Conservation (phyloP, 768 basidiomycete species). For the Pleurotus ostreatus region DNA sequence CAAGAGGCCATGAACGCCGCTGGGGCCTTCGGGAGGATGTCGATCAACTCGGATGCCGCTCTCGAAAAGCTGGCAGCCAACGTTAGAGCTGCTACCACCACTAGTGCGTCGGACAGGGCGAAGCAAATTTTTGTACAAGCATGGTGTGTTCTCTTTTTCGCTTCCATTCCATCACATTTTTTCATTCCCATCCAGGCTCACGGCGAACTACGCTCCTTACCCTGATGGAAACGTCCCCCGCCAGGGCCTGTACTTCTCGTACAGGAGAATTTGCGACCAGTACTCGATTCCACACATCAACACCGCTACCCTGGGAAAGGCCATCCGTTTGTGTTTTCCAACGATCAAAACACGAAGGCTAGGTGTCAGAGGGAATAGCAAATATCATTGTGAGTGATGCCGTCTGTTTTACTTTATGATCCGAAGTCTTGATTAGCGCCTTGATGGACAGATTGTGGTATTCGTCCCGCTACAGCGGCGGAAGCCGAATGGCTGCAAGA, state of each 20-base stretch:
- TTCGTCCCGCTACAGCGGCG: constrained; percentile 84
- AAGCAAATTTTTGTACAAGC: constrained; percentile 93
- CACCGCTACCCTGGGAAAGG: constrained; percentile 93
- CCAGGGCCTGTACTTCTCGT: constrained; percentile 92
- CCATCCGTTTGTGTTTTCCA: constrained; percentile 89
- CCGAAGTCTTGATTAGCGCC: constrained; percentile 24
- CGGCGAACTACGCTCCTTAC: constrained; percentile 86
- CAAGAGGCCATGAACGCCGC: constrained; percentile 60
- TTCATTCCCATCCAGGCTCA: constrained; percentile 52
- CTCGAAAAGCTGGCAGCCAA: constrained; percentile 86
- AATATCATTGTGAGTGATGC: constrained; percentile 80
- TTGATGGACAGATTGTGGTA: constrained; percentile 73
- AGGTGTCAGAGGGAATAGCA: constrained; percentile 91
- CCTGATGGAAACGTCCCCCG: constrained; percentile 92
- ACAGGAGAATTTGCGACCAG: constrained; percentile 86
- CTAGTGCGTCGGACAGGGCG: constrained; percentile 85
- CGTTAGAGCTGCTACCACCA: constrained; percentile 84
- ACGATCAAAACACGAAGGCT: constrained; percentile 93
- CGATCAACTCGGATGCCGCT: constrained; percentile 69
- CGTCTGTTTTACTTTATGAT: constrained; percentile 27
- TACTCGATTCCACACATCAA: constrained; percentile 94
- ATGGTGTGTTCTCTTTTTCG: constrained; percentile 52
- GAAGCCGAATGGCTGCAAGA: constrained; percentile 92
- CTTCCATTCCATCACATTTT: constrained; percentile 14
- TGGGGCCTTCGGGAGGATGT: constrained; percentile 77